Evolutionary conservation across 441 rosid genomes (phyloP), one percentile per base, ranked within the genome.

Genomic region (Biscutella laevigata): DNA sequence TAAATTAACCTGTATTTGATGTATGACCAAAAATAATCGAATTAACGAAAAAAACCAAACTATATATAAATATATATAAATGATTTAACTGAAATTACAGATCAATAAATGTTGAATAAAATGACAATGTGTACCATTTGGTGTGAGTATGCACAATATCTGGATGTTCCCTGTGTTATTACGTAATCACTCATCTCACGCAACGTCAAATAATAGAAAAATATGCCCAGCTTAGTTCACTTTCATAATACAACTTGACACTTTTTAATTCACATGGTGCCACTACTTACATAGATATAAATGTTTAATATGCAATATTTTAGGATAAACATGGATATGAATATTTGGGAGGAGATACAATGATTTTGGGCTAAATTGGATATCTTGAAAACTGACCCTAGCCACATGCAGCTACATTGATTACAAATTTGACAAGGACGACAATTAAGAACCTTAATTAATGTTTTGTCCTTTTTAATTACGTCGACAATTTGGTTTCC

Each of bases 161-260:
- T 34, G 24, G 55, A 65, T 65, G 59, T 65, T 65, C 49, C 70
- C 70, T 65, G 70, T 11, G 36, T 57, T 58, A 29, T 65, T 65
- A 65, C 59, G 70, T 51, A 65, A 65, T 64, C 70, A 65, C 64
- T 65, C 59, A 65, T 58, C n/a, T 65, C 32, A 65, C 64, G 64
- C 70, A 64, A 65, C 70, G 70, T 51, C 57, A 49, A n/a, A n/a
- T n/a, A n/a, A n/a, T n/a, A n/a, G n/a, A n/a, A n/a, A n/a, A n/a
- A n/a, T n/a, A n/a, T n/a, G n/a, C n/a, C n/a, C n/a, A n/a, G n/a
- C n/a, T n/a, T n/a, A n/a, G n/a, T n/a, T n/a, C n/a, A n/a, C 10
- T 0, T 39, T 39, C 36, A 53, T 33, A 21, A 30, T 5, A 34
- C 46, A 43, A 61, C 46, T 53, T 43, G 46, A 27, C 37, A 53